These are phyloP conservation scores for Heliocybe sulcata DNA, from an alignment of 1,284 basidiomycete species.

Conservation along the genomic window DNA sequence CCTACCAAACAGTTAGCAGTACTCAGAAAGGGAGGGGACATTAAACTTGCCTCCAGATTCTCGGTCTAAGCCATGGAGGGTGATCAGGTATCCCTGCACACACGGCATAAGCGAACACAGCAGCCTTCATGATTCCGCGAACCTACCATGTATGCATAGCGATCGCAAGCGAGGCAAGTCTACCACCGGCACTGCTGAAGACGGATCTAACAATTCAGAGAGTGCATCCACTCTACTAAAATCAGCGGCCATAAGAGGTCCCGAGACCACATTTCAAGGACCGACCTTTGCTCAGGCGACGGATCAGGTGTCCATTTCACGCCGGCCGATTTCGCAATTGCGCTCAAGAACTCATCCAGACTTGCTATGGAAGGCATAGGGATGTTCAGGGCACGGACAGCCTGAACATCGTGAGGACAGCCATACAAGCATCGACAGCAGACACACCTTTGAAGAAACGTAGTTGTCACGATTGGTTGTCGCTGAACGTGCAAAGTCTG, in stretches of 20 bases:
- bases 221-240: conserved; percentile 39
- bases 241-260: conserved; percentile 3
- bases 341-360: conserved; percentile 47
- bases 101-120: conserved; percentile 6
- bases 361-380: conserved; percentile 46
- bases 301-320: conserved; percentile 60
- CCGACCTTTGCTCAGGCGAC: conserved; percentile 54
- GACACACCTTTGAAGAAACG: conserved; percentile 45
- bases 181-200: conserved; percentile 36
- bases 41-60: conserved; percentile 61
- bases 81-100: conserved; percentile 58
- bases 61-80: conserved; percentile 64
- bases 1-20: conserved; percentile 25
- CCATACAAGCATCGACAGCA: not conserved
- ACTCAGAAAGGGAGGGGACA: conserved; percentile 4
- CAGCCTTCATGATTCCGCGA: not conserved
- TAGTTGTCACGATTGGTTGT: conserved; percentile 41
- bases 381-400: conserved; percentile 41
- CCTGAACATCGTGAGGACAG: conserved; percentile 22
- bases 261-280: conserved; percentile 9
- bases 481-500: conserved; percentile 49
- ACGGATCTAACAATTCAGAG: conserved; percentile 51
- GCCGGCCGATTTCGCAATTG: conserved; percentile 43
- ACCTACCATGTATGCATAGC: conserved; percentile 51
- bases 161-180: conserved; percentile 46